phyloP scores from a whole-genome alignment of 176 grass and related monocot species.

The Zea luxurians region DNA sequence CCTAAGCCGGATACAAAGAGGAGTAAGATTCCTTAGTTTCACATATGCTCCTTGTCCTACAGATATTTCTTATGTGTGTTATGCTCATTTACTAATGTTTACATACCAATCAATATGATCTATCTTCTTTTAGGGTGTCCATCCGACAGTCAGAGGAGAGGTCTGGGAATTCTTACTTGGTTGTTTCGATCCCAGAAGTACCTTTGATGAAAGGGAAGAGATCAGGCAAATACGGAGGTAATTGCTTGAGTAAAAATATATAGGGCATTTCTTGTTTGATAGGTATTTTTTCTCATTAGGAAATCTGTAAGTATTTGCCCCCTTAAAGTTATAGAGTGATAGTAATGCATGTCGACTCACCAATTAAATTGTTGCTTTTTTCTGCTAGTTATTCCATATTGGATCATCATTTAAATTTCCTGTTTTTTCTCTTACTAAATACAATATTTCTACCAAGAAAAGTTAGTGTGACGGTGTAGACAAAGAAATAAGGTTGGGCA shows the following conservation, averaged over 20 bases:
- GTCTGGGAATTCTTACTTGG: slow-evolving; percentile 98
- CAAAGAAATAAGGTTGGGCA: neutral
- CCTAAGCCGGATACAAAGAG: slow-evolving; percentile 87
- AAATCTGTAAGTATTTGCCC: slow-evolving; percentile 3
- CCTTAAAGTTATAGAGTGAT: slow-evolving; percentile 5
- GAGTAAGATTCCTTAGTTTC: slow-evolving; percentile 53
- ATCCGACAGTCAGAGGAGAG: slow-evolving; percentile 93
- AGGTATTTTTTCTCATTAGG: neutral
- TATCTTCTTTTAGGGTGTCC: slow-evolving; percentile 71
- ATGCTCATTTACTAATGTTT: neutral
- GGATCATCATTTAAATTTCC: neutral
- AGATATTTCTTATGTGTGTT: slow-evolving; percentile 20
- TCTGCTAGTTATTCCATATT: neutral
- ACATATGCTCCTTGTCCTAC: slow-evolving; percentile 4
- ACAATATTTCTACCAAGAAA: neutral
- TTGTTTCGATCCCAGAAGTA: slow-evolving; percentile 95
- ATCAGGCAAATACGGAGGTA: slow-evolving; percentile 96
- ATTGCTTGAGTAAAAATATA: slow-evolving; percentile 24
- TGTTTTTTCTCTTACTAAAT: slow-evolving; percentile 5
- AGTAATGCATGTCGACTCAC: slow-evolving; percentile 6
- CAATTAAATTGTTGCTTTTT: slow-evolving; percentile 17
- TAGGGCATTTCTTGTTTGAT: slow-evolving; percentile 17
- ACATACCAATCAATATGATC: slow-evolving; percentile 28
- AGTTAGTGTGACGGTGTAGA: neutral
- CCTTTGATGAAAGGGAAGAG: slow-evolving; percentile 82